Evolutionary conservation across 2,329 filamentous ascomycete genomes (phyloP).

Genomic region (Claviceps sp.): DNA sequence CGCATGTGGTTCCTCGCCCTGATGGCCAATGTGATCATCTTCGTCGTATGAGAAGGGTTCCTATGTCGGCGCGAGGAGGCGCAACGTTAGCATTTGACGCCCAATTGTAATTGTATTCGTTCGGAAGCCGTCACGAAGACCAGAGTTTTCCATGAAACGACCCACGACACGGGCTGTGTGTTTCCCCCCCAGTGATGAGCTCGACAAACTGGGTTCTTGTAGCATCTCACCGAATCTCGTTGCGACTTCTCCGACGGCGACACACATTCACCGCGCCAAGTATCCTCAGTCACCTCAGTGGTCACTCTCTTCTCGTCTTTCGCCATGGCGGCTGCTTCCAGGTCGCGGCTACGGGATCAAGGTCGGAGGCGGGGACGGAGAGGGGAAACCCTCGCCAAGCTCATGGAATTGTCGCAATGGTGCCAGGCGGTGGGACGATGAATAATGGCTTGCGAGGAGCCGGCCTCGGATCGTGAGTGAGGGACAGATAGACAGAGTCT

Average conservation of each 20-base stretch:
- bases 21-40: conserved; percentile 20
- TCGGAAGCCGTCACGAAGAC: neutral
- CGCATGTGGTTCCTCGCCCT: conserved; percentile 14
- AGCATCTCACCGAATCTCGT: conserved; percentile 5
- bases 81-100: neutral
- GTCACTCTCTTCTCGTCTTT: conserved; percentile 17
- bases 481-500: neutral
- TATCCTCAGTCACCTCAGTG: conserved; percentile 10
- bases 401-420: conserved; percentile 9
- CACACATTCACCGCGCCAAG: conserved; percentile 9
- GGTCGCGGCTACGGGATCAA: neutral
- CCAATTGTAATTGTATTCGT: neutral
- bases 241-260: conserved; percentile 7
- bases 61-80: conserved; percentile 5
- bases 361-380: neutral
- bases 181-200: too few species aligned
- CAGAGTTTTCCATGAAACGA: too few species aligned
- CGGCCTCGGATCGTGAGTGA: neutral
- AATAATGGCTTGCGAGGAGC: neutral
- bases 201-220: neutral
- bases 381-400: conserved; percentile 7
- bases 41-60: conserved; percentile 26
- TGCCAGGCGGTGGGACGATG: neutral
- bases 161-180: too few species aligned
- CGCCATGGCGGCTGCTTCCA: conserved; percentile 12